Conservation (phyloP, 345 rosid genomes). For the Rhodamnia argentea region DNA sequence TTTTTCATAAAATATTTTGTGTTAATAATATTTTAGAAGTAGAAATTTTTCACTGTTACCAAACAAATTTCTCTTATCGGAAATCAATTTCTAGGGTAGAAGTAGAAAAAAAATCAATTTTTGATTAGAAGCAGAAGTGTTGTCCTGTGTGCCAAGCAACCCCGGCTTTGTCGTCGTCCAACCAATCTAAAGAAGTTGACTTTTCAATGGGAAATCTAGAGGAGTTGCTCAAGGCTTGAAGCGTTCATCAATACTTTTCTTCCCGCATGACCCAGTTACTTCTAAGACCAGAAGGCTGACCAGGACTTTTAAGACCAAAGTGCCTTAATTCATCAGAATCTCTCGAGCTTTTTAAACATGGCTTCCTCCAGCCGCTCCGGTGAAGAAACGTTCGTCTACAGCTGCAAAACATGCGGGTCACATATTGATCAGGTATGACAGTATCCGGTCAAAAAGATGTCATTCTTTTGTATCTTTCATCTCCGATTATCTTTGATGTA, state of each 20-base stretch:
- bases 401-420: background rate
- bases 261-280: background rate
- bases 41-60: too few species aligned
- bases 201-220: background rate
- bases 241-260: background rate
- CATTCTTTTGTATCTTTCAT: background rate
- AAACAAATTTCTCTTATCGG: too few species aligned
- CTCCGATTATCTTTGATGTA: background rate
- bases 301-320: background rate
- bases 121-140: too few species aligned
- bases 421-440: background rate
- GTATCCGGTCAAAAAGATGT: background rate
- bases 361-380: background rate
- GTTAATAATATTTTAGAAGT: too few species aligned
- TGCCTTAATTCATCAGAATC: background rate
- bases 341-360: background rate
- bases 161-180: background rate
- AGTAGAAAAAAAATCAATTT: too few species aligned
- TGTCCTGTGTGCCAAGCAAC: background rate
- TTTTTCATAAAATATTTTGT: too few species aligned
- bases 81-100: too few species aligned
- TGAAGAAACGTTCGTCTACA: background rate
- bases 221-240: background rate
- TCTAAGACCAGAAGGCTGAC: background rate
- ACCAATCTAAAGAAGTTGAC: background rate